Evolutionary conservation across 1,284 basidiomycete species (phyloP).

Genomic region (Porogramme epimiltina): DNA sequence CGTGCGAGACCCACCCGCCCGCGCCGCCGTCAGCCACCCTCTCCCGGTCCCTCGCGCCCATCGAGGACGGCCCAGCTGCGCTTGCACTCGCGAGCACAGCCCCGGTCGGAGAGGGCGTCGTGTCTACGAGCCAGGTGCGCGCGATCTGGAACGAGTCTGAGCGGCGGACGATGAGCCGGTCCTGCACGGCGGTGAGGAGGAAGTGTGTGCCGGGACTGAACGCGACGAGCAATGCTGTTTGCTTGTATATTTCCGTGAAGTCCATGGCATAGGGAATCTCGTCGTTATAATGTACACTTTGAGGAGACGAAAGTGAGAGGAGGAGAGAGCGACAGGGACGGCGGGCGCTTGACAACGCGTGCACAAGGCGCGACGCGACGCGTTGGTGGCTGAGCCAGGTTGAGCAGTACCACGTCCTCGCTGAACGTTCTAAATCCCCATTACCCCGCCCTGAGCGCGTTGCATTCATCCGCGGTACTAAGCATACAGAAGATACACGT

Average conservation of each 20-base stretch:
- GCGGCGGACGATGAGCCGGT: conserved; percentile 72
- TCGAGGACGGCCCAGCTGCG: conserved; percentile 10
- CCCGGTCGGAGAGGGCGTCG: conserved; percentile 45
- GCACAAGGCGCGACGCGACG: too few relatives aligned
- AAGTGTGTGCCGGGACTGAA: conserved; percentile 79
- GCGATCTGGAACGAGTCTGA: conserved; percentile 77
- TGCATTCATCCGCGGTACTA: too few relatives aligned
- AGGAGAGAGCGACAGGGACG: too few relatives aligned
- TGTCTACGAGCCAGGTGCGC: conserved; percentile 69
- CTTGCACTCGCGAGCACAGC: conserved; percentile 28
- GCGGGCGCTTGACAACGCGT: too few relatives aligned
- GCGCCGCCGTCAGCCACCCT: neutral
- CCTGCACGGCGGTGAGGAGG: conserved; percentile 70
- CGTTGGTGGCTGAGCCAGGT: too few relatives aligned
- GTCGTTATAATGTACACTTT: too few relatives aligned
- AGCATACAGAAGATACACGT: too few relatives aligned
- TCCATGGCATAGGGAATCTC: conserved; percentile 37
- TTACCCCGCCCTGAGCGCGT: too few relatives aligned
- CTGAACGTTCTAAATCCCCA: too few relatives aligned
- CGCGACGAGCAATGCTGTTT: conserved; percentile 62
- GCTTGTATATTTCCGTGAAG: conserved; percentile 81
- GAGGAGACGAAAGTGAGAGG: too few relatives aligned
- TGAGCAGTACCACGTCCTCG: too few relatives aligned
- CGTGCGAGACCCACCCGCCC: conserved; percentile 60
- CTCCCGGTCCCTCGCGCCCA: conserved; percentile 1